phyloP scores from a whole-genome alignment of 129 eudicot genomes.

The Saposhnikovia divaricata region DNA sequence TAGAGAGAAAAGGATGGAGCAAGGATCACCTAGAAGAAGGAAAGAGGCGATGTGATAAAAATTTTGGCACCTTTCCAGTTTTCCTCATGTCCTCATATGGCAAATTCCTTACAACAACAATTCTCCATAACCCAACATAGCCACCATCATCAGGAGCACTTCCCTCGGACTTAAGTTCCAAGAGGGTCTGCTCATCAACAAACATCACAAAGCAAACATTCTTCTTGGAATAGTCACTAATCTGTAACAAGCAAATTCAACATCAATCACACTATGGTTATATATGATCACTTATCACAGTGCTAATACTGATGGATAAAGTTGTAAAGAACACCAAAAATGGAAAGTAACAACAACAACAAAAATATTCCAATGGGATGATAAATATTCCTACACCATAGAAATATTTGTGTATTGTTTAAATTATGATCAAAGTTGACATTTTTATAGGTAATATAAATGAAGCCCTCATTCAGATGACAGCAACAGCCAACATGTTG shows the following conservation, averaged over 20 bases:
- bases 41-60: slow-evolving; percentile 90
- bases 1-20: slow-evolving; percentile 6
- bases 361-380: neutral
- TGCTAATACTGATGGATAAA: neutral
- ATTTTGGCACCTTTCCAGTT: slow-evolving; percentile 97
- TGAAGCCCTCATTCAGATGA: neutral
- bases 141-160: slow-evolving; percentile 65
- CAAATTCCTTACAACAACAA: slow-evolving; percentile 70
- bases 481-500: neutral
- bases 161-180: slow-evolving; percentile 64
- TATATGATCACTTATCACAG: neutral
- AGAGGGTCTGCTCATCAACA: slow-evolving; percentile 67
- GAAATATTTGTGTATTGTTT: neutral
- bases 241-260: slow-evolving; percentile 42
- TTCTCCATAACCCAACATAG: slow-evolving; percentile 79
- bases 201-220: slow-evolving; percentile 89
- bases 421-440: neutral
- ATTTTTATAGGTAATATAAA: neutral
- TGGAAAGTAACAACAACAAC: neutral
- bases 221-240: slow-evolving; percentile 69
- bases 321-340: neutral
- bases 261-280: neutral
- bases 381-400: neutral
- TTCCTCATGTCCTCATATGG: slow-evolving; percentile 88
- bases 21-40: slow-evolving; percentile 83